These are phyloP conservation scores for Ramaria rubella DNA, from an alignment of 768 basidiomycete species.

Conservation along the genomic window DNA sequence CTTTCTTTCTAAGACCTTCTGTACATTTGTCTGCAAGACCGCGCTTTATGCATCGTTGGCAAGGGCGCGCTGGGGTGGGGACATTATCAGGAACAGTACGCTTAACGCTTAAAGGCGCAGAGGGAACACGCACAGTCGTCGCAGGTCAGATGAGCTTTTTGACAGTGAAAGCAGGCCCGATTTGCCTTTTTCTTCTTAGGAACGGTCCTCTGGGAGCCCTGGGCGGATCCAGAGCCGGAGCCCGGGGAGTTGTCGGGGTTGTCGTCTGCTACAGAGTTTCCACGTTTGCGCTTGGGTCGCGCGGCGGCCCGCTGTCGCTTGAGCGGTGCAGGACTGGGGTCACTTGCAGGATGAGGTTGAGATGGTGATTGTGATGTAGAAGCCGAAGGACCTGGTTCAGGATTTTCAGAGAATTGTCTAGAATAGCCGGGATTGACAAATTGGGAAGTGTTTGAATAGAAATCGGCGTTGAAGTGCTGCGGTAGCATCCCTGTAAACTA, in stretches of 20 bases:
- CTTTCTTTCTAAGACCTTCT: conserved; percentile 96
- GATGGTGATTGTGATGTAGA: conserved; percentile 32
- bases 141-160: conserved; percentile 97
- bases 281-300: conserved; percentile 53
- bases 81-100: conserved; percentile 18
- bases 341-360: conserved; percentile 14
- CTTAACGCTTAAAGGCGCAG: background rate
- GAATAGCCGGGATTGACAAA: conserved; percentile 2
- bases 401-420: conserved; percentile 6
- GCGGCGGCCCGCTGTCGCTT: background rate
- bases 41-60: conserved; percentile 92
- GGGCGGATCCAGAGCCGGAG: conserved; percentile 23
- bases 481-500: conserved; percentile 4
- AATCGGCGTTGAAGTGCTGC: conserved; percentile 10
- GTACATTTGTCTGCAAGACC: conserved; percentile 83
- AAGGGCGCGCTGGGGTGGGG: conserved; percentile 72
- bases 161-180: conserved; percentile 91
- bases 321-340: background rate
- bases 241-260: conserved; percentile 33
- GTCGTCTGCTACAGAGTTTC: conserved; percentile 52
- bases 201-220: conserved; percentile 53
- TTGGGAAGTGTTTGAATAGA: conserved; percentile 6
- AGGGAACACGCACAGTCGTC: conserved; percentile 79
- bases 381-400: conserved; percentile 27
- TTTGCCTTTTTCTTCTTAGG: conserved; percentile 94